Percentiles rank a stretch among this genome's conserved stretches.
Evolutionary conservation across 352 stramenopile species (phyloP).

Genomic region (Pythium rhizo-oryzae): DNA sequence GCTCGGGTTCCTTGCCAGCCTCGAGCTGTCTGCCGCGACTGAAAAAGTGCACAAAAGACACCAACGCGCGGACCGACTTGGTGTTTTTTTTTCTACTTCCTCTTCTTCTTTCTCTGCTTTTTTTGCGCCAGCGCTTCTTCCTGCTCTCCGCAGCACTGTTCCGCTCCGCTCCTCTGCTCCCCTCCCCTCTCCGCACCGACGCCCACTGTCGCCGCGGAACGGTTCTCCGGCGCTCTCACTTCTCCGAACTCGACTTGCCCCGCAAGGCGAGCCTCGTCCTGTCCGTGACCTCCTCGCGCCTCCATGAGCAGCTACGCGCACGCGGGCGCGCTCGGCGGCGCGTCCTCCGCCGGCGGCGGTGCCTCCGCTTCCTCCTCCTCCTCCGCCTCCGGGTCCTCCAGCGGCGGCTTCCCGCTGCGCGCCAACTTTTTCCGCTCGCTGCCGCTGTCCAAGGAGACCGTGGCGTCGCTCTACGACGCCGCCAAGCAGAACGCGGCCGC

Average conservation of each 20-base stretch:
- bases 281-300: background rate
- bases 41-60: slow-evolving; percentile 2
- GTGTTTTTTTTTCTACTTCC: slow-evolving; percentile 9
- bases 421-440: slow-evolving; percentile 76
- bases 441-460: slow-evolving; percentile 57
- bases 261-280: slow-evolving; percentile 4
- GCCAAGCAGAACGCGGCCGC: slow-evolving; percentile 59
- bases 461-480: slow-evolving; percentile 51
- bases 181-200: slow-evolving; percentile 23
- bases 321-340: background rate
- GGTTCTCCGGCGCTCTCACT: slow-evolving; percentile 17
- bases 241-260: slow-evolving; percentile 25
- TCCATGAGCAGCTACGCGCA: slow-evolving; percentile 26
- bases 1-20: too few species aligned
- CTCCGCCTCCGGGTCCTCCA: background rate
- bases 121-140: slow-evolving; percentile 2
- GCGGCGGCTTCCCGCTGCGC: slow-evolving; percentile 59
- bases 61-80: slow-evolving; percentile 3
- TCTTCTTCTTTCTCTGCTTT: slow-evolving; percentile 9
- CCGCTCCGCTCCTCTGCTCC: background rate
- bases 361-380: background rate
- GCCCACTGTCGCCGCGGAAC: background rate
- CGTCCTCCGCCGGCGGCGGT: background rate
- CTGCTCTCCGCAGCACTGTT: slow-evolving; percentile 6
- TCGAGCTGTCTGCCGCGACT: too few species aligned